Percentiles rank a stretch among this genome's conserved stretches.
Conservation (phyloP, 768 basidiomycete genomes). For the Lentinula aciculospora region DNA sequence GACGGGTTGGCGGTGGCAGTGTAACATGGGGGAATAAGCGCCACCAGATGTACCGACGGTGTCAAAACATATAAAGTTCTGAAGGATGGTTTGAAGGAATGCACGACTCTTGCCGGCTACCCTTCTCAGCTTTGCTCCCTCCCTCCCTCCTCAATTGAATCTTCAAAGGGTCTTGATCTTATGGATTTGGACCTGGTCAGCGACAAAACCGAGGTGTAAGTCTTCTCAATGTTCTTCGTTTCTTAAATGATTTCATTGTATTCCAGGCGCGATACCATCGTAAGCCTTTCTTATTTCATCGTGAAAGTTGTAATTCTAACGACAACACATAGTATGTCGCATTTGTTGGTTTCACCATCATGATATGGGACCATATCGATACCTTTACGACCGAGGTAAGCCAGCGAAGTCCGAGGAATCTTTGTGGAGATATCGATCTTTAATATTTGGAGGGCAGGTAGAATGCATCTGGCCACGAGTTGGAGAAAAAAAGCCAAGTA, state of each 20-base stretch:
- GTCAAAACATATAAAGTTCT: no score
- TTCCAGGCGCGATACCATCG: not conserved
- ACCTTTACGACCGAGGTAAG: constrained; percentile 1
- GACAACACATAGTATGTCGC: not conserved
- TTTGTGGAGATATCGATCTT: not conserved
- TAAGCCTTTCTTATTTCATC: not conserved
- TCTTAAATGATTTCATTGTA: no score
- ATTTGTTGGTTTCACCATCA: not conserved
- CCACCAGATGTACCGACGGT: no score
- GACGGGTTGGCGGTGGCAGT: not conserved
- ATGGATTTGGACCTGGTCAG: not conserved
- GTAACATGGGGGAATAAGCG: not conserved
- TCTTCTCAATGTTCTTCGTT: no score
- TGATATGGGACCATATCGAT: constrained; percentile 3
- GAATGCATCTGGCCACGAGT: not conserved
- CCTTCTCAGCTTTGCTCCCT: no score
- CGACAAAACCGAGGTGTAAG: not conserved
- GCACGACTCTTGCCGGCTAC: no score
- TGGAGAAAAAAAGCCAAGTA: constrained; percentile 1
- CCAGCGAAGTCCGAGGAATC: no score
- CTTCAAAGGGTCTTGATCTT: no score
- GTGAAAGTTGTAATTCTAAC: no score
- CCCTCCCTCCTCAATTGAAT: no score
- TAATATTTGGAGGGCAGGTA: not conserved
- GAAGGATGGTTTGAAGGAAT: no score